Percentiles rank a stretch among this genome's conserved stretches.
Evolutionary conservation across 495 filamentous ascomycete species (phyloP).

Genomic region (Penicillium egyptiacum): DNA sequence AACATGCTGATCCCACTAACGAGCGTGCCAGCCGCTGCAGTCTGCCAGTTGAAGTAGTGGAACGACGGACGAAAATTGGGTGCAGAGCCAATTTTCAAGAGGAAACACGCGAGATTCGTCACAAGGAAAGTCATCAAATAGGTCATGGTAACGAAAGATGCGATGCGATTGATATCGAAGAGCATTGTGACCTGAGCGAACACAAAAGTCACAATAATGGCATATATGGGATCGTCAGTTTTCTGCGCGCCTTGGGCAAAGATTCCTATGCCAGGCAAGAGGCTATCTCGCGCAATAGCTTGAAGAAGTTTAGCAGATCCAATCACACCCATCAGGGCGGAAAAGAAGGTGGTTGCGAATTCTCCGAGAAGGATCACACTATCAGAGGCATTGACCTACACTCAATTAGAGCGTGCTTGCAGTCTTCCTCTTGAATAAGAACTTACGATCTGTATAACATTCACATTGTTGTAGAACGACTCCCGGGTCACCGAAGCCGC

Average conservation of each 20-base stretch:
- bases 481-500: constrained; percentile 72
- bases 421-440: background rate
- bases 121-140: constrained; percentile 67
- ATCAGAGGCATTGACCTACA: constrained; percentile 66
- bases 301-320: constrained; percentile 86
- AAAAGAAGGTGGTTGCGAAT: constrained; percentile 81
- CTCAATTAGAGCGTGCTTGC: constrained; percentile 13
- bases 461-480: constrained; percentile 72
- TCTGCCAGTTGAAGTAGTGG: constrained; percentile 85
- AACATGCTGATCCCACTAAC: constrained; percentile 81
- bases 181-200: constrained; percentile 80
- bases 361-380: constrained; percentile 76
- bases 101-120: constrained; percentile 83
- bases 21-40: constrained; percentile 70
- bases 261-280: constrained; percentile 71
- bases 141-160: constrained; percentile 84
- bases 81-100: constrained; percentile 88
- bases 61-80: constrained; percentile 89
- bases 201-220: constrained; percentile 74
- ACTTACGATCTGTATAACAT: constrained; percentile 72
- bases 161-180: constrained; percentile 84
- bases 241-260: constrained; percentile 76
- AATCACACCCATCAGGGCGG: constrained; percentile 82
- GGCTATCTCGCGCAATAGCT: constrained; percentile 75
- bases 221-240: constrained; percentile 73